These are phyloP conservation scores for Laetiporus sulphureus DNA, from an alignment of 1,284 basidiomycete genomes.

Conservation along the genomic window DNA sequence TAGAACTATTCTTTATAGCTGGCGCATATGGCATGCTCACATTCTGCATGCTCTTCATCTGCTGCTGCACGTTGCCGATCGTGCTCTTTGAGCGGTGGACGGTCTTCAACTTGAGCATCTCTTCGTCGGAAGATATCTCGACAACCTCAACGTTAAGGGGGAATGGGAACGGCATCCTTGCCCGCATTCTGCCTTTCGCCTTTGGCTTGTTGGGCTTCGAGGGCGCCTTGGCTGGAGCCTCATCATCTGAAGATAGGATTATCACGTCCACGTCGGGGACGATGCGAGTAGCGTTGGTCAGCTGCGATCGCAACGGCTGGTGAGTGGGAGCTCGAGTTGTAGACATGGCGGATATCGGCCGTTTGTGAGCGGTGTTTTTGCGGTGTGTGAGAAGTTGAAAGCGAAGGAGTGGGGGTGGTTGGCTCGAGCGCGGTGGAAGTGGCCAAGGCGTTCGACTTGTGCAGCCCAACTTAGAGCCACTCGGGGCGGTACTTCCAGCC, in stretches of 20 bases:
- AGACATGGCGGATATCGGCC: not conserved
- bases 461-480: too few relatives aligned
- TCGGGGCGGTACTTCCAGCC: too few relatives aligned
- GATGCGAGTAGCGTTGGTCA: not conserved
- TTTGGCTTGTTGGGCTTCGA: constrained; percentile 1
- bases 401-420: too few relatives aligned
- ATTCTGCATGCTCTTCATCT: constrained; percentile 13
- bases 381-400: not conserved
- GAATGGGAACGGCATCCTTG: too few relatives aligned
- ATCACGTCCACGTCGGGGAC: constrained; percentile 33
- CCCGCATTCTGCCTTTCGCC: constrained; percentile 21
- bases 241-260: constrained; percentile 53
- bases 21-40: constrained; percentile 13
- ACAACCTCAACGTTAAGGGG: constrained; percentile 21
- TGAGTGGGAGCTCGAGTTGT: not conserved
- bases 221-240: constrained; percentile 19
- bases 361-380: not conserved
- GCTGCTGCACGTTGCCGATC: constrained; percentile 6
- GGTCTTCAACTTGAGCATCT: constrained; percentile 12
- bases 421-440: too few relatives aligned
- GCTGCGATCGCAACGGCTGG: not conserved
- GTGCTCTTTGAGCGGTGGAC: not conserved
- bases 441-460: too few relatives aligned
- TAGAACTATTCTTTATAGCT: not conserved
- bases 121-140: constrained; percentile 28